phyloP scores from a whole-genome alignment of 441 rosid genomes.

The Adansonia madagascariensis region DNA sequence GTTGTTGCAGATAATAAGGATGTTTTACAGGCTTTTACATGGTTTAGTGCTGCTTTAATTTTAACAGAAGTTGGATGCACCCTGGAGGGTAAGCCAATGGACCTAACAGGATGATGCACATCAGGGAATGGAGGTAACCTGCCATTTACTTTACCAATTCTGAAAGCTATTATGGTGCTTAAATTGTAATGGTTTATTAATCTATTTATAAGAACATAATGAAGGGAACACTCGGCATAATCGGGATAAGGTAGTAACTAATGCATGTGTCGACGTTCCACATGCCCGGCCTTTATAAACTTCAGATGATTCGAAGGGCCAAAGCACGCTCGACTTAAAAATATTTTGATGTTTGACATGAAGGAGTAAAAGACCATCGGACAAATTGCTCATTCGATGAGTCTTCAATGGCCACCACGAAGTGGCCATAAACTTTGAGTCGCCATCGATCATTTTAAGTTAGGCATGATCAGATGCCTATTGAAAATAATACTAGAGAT shows the following conservation, averaged over 20 bases:
- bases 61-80: conserved; percentile 56
- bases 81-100: conserved; percentile 80
- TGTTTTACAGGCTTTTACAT: conserved; percentile 43
- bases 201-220: conserved; percentile 31
- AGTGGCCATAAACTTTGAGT: too few relatives aligned
- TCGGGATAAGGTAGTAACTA: conserved; percentile 8
- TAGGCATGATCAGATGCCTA: too few relatives aligned
- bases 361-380: too few relatives aligned
- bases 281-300: too few relatives aligned
- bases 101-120: conserved; percentile 54
- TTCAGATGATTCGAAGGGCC: too few relatives aligned
- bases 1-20: conserved; percentile 26
- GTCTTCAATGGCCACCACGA: too few relatives aligned
- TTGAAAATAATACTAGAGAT: too few relatives aligned
- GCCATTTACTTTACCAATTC: conserved; percentile 35
- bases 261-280: conserved; percentile 34
- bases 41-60: conserved; percentile 47
- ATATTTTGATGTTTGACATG: too few relatives aligned
- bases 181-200: not conserved
- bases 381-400: too few relatives aligned
- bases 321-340: too few relatives aligned
- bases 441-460: too few relatives aligned
- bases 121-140: conserved; percentile 34
- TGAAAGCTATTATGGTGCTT: conserved; percentile 22
- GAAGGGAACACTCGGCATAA: conserved; percentile 18